Evolutionary conservation across 805 yeast genomes (phyloP).

Genomic region (Wickerhamomyces silvicola): DNA sequence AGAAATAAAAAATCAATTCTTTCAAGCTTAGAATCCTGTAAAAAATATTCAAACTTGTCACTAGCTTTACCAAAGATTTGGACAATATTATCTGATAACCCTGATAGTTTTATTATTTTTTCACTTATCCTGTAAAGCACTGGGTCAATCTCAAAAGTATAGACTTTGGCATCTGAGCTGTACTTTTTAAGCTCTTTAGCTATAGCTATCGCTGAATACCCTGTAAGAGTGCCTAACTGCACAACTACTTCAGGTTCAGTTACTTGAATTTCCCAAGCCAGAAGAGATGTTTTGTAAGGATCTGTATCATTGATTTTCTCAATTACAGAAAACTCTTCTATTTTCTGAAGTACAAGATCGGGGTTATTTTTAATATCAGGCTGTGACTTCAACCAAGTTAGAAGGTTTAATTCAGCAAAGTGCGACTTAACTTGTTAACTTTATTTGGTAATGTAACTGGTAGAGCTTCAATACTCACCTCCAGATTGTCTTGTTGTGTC

Average conservation of each 20-base stretch:
- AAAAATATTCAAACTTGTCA: constrained; percentile 6
- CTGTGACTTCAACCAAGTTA: no score
- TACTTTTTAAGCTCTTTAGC: constrained; percentile 11
- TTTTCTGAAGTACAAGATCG: no score
- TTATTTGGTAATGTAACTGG: no score
- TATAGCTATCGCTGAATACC: constrained; percentile 14
- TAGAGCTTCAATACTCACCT: no score
- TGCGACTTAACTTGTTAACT: no score
- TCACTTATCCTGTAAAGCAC: constrained; percentile 5
- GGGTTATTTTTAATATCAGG: no score
- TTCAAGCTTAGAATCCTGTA: constrained; percentile 10
- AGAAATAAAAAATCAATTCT: constrained; percentile 31
- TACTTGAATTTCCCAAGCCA: constrained; percentile 4
- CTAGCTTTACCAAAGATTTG: constrained; percentile 13
- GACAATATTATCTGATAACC: constrained; percentile 11
- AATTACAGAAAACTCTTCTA: no score
- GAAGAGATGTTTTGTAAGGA: constrained; percentile 4
- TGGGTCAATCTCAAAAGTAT: constrained; percentile 16
- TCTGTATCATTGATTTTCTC: constrained; percentile 5
- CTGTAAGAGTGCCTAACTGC: constrained; percentile 18
- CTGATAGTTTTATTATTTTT: constrained; percentile 14
- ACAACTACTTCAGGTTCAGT: constrained; percentile 12
- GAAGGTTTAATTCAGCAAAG: no score
- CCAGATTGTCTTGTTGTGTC: no score
- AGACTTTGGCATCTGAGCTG: constrained; percentile 6